Conservation (phyloP, 495 filamentous ascomycete species). For the Penicillium manginii region DNA sequence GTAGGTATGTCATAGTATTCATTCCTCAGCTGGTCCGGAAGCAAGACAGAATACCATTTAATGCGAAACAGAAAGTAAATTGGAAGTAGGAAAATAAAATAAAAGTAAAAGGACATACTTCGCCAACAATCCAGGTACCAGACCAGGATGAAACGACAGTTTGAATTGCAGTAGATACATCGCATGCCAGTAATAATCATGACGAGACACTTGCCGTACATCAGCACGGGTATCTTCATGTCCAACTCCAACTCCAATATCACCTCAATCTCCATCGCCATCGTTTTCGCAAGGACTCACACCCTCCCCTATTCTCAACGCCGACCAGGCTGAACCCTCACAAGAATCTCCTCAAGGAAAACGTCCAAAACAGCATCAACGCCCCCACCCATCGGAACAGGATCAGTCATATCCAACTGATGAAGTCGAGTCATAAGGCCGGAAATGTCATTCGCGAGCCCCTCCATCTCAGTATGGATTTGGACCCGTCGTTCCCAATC, state of each 20-base stretch:
- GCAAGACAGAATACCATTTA: no score
- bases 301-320: not conserved
- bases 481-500: constrained; percentile 60
- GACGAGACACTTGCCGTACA: not conserved
- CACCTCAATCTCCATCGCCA: not conserved
- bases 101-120: not conserved
- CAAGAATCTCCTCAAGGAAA: constrained; percentile 91
- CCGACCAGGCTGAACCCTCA: constrained; percentile 69
- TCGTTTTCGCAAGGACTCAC: no score
- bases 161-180: constrained; percentile 3
- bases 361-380: constrained; percentile 87
- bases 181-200: not conserved
- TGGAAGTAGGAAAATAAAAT: no score
- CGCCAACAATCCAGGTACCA: constrained; percentile 1
- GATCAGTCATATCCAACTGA: constrained; percentile 75
- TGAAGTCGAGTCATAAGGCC: constrained; percentile 86
- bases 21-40: no score
- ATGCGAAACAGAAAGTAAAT: no score
- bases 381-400: constrained; percentile 89
- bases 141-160: not conserved
- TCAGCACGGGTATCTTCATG: not conserved
- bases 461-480: constrained; percentile 79
- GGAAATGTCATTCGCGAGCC: constrained; percentile 74
- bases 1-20: no score
- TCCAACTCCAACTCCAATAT: not conserved